phyloP scores from a whole-genome alignment of 768 basidiomycete species.

The Tricholoma terreum region DNA sequence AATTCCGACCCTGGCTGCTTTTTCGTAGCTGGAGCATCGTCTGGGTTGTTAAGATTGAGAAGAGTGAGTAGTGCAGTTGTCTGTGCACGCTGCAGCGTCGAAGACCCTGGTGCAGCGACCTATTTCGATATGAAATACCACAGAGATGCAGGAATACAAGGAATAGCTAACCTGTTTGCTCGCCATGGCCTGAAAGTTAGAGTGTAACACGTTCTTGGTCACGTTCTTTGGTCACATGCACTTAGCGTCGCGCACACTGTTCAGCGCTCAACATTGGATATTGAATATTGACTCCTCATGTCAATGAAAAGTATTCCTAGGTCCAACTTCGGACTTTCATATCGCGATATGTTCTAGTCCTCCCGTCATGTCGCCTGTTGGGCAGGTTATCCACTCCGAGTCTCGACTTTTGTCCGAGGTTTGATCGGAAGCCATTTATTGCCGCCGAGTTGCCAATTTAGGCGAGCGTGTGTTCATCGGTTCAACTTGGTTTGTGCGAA shows the following conservation, averaged over 20 bases:
- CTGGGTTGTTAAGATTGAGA: slow-evolving; percentile 79
- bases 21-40: slow-evolving; percentile 34
- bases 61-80: slow-evolving; percentile 80
- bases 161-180: slow-evolving; percentile 32
- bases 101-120: slow-evolving; percentile 30
- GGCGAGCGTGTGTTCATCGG: slow-evolving; percentile 8
- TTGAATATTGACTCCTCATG: too few relatives aligned
- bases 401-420: background rate
- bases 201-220: background rate
- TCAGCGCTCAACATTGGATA: too few relatives aligned
- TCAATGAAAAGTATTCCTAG: too few relatives aligned
- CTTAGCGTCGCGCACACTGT: too few relatives aligned
- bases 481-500: slow-evolving; percentile 2
- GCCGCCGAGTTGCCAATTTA: slow-evolving; percentile 6
- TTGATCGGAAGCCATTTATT: background rate
- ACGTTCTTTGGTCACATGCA: too few relatives aligned
- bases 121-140: slow-evolving; percentile 6
- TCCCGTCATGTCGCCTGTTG: background rate
- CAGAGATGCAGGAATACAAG: too few relatives aligned
- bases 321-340: too few relatives aligned
- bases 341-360: too few relatives aligned
- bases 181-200: slow-evolving; percentile 26
- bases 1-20: slow-evolving; percentile 38
- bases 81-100: slow-evolving; percentile 85
- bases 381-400: background rate